Percentiles rank a stretch among this genome's conserved stretches.
Evolutionary conservation across 169 alveolate species (phyloP).

Genomic region (Plasmodium vivax): DNA sequence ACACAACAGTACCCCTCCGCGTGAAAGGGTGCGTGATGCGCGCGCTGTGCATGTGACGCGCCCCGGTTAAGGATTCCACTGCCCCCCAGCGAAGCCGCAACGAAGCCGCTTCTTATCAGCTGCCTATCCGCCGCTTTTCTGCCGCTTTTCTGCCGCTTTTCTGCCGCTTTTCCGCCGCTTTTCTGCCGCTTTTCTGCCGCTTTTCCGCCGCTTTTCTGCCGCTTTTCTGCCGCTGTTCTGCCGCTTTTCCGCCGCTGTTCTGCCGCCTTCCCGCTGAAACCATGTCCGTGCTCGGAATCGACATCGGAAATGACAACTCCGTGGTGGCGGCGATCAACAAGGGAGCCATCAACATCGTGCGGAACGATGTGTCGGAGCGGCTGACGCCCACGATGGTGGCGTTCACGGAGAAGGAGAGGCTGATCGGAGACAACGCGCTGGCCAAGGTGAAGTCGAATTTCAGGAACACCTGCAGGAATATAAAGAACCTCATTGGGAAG

Average conservation of each 20-base stretch:
- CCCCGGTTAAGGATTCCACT: background rate
- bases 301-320: slow-evolving; percentile 95
- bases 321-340: slow-evolving; percentile 95
- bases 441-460: slow-evolving; percentile 89
- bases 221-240: no score
- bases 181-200: no score
- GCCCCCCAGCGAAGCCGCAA: background rate
- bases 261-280: slow-evolving; percentile 13
- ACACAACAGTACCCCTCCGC: background rate
- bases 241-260: no score
- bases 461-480: slow-evolving; percentile 91
- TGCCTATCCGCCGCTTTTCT: no score
- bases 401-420: slow-evolving; percentile 91
- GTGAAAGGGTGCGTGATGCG: background rate
- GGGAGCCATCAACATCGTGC: slow-evolving; percentile 96
- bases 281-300: slow-evolving; percentile 96
- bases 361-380: slow-evolving; percentile 95
- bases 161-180: no score
- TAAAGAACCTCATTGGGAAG: slow-evolving; percentile 90
- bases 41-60: background rate
- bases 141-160: no score
- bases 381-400: slow-evolving; percentile 95
- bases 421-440: slow-evolving; percentile 94
- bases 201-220: no score
- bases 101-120: no score